Conservation (phyloP, 148 eudicot species). For the Cornus suecica region DNA sequence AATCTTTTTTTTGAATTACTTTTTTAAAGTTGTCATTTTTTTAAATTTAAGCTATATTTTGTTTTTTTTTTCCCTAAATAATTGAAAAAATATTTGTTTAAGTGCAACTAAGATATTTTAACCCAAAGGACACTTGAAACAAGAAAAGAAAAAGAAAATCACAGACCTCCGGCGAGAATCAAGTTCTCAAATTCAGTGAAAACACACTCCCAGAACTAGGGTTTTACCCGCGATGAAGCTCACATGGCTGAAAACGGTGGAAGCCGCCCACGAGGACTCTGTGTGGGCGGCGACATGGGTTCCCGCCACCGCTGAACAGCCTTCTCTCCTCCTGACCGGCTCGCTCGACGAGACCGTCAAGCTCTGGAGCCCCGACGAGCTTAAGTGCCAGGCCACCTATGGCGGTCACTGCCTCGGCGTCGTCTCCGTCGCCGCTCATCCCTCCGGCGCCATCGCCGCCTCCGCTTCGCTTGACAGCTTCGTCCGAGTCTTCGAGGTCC, state of each 20-base stretch:
- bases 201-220: conserved; percentile 13
- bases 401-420: conserved; percentile 62
- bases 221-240: conserved; percentile 52
- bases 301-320: conserved; percentile 50
- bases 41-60: no score
- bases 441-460: conserved; percentile 83
- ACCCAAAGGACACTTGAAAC: not conserved
- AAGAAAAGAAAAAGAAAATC: not conserved
- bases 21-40: no score
- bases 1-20: no score
- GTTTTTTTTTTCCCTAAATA: no score
- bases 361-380: conserved; percentile 67
- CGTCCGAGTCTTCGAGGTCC: conserved; percentile 81
- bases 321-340: conserved; percentile 73
- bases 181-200: not conserved
- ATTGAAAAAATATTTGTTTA: no score
- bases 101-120: no score
- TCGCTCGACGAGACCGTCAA: conserved; percentile 84
- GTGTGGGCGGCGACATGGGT: conserved; percentile 88
- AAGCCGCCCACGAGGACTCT: conserved; percentile 76
- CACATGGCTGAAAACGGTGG: conserved; percentile 59
- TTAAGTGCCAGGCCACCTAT: conserved; percentile 53
- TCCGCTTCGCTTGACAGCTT: conserved; percentile 91
- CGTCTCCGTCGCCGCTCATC: conserved; percentile 84
- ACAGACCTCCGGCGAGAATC: not conserved